phyloP scores from a whole-genome alignment of 1,284 basidiomycete species.

The Cutaneotrichosporon arboriforme region DNA sequence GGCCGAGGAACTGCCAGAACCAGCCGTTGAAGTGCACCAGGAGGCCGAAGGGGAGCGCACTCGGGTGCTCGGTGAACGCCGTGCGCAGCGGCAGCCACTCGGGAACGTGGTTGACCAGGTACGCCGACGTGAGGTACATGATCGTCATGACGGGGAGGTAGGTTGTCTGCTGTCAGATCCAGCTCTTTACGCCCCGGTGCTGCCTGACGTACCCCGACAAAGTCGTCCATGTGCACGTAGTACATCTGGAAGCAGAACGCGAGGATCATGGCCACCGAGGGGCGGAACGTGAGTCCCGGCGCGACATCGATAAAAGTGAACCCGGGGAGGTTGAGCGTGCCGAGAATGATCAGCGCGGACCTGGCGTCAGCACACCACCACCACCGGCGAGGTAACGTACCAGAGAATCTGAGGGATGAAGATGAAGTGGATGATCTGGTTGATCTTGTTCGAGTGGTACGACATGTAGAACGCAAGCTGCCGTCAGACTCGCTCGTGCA shows the following conservation, averaged over 20 bases:
- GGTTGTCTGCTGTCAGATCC: slow-evolving; percentile 30
- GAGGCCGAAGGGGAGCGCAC: slow-evolving; percentile 47
- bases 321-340: slow-evolving; percentile 56
- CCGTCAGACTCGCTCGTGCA: background rate
- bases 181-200: no score
- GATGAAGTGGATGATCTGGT: slow-evolving; percentile 71
- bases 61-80: slow-evolving; percentile 28
- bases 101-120: slow-evolving; percentile 54
- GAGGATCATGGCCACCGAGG: slow-evolving; percentile 60
- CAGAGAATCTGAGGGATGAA: slow-evolving; percentile 78
- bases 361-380: slow-evolving; percentile 11
- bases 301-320: slow-evolving; percentile 55
- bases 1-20: slow-evolving; percentile 79
- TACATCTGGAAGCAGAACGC: slow-evolving; percentile 61
- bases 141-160: slow-evolving; percentile 32
- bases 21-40: slow-evolving; percentile 61
- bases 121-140: slow-evolving; percentile 44
- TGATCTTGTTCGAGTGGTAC: slow-evolving; percentile 74
- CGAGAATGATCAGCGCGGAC: slow-evolving; percentile 53
- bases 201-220: slow-evolving; percentile 73
- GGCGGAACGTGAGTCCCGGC: slow-evolving; percentile 62
- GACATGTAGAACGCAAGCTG: slow-evolving; percentile 83
- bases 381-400: slow-evolving; percentile 50
- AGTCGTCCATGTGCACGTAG: slow-evolving; percentile 69
- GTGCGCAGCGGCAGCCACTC: slow-evolving; percentile 47